Evolutionary conservation across 306 rosid species (phyloP).

Genomic region (Carpinus viminea): DNA sequence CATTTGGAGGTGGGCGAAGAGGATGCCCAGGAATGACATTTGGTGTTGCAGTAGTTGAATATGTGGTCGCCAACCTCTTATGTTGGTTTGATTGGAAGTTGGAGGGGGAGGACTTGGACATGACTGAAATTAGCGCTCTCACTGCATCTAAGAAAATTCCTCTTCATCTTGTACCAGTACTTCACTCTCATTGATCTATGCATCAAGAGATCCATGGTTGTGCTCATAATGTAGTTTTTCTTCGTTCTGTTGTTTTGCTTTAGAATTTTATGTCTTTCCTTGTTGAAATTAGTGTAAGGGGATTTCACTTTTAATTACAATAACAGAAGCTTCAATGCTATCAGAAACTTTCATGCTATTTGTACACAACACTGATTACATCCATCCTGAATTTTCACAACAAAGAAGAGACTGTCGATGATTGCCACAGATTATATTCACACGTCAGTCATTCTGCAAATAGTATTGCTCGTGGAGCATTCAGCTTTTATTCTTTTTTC

Average conservation of each 20-base stretch:
- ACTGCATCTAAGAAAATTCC: not conserved
- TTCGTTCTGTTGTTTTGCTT: not conserved
- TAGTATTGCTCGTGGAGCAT: too few relatives aligned
- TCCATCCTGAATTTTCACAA: too few relatives aligned
- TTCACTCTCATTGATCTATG: not conserved
- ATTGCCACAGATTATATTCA: too few relatives aligned
- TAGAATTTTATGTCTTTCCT: not conserved
- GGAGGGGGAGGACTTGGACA: not conserved
- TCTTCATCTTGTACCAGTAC: not conserved
- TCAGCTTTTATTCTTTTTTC: too few relatives aligned
- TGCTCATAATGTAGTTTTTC: not conserved
- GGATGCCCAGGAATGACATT: constrained; percentile 32
- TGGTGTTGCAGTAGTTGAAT: constrained; percentile 15
- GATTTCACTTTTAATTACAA: not conserved
- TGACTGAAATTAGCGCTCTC: not conserved
- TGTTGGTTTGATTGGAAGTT: constrained; percentile 1
- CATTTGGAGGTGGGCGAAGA: constrained; percentile 40
- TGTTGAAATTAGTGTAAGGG: not conserved
- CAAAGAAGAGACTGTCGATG: too few relatives aligned
- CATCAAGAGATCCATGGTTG: not conserved
- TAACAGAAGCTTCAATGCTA: too few relatives aligned
- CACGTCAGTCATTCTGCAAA: too few relatives aligned
- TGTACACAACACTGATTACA: too few relatives aligned
- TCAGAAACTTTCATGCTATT: too few relatives aligned
- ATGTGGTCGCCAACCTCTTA: constrained; percentile 9